These are phyloP conservation scores for Cucurbita ficifolia DNA, from an alignment of 306 rosid species.

Conservation along the genomic window DNA sequence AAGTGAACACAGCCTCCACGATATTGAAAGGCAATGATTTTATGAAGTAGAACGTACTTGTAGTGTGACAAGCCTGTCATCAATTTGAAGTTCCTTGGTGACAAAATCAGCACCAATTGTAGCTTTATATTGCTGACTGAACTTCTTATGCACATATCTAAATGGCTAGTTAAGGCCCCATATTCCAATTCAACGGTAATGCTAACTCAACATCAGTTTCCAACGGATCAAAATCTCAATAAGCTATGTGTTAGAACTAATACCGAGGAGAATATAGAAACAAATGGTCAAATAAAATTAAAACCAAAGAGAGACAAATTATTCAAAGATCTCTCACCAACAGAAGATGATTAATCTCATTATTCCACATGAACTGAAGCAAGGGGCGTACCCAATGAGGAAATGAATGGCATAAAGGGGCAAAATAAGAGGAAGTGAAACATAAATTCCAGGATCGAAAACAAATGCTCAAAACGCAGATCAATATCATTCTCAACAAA, in stretches of 20 bases:
- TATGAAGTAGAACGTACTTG: conserved; percentile 44
- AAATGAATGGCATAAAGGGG: background rate
- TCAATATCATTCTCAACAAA: background rate
- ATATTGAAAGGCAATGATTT: background rate
- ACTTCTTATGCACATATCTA: conserved; percentile 93
- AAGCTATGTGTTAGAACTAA: background rate
- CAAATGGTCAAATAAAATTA: background rate
- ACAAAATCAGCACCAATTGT: conserved; percentile 98
- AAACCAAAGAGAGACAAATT: background rate
- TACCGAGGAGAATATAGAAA: background rate
- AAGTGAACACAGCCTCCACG: background rate
- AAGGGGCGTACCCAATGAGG: background rate
- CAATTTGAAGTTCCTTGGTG: conserved; percentile 91
- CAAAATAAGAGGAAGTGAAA: background rate
- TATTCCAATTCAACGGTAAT: background rate
- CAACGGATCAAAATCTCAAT: background rate
- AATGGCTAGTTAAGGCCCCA: conserved; percentile 27
- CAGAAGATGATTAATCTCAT: background rate
- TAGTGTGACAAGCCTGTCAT: conserved; percentile 79
- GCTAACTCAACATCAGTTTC: background rate
- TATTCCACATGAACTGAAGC: background rate
- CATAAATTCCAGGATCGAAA: background rate
- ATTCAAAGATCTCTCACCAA: background rate
- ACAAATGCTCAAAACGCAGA: background rate
- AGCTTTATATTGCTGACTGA: conserved; percentile 95